A percentile compares a stretch with the other conserved stretches of the same genome.
Conservation (phyloP, 1,139 yeast species). For the Saccharomyces hybrid region DNA sequence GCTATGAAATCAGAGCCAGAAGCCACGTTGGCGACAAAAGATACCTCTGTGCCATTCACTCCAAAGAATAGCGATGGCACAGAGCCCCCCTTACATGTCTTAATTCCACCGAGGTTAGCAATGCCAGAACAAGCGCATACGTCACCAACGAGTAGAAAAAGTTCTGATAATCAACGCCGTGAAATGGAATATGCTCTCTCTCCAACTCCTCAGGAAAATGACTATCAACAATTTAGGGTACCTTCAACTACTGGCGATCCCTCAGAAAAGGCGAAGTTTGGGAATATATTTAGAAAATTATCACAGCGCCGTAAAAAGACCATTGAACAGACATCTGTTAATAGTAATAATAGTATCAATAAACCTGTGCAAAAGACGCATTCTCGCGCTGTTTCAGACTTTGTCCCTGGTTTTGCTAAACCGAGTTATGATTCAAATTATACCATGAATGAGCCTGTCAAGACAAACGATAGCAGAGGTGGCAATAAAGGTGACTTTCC, state of each 20-base stretch:
- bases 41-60: constrained; percentile 10
- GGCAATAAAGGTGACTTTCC: constrained; percentile 14
- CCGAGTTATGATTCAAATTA: background rate
- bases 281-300: constrained; percentile 24
- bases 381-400: constrained; percentile 34
- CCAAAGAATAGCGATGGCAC: constrained; percentile 13
- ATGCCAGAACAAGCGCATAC: constrained; percentile 65
- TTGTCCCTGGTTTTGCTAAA: constrained; percentile 22
- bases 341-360: constrained; percentile 1
- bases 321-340: constrained; percentile 4
- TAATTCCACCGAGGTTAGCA: constrained; percentile 34
- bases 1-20: constrained; percentile 4
- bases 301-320: constrained; percentile 23
- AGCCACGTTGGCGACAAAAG: background rate
- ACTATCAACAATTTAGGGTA: constrained; percentile 12
- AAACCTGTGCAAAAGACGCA: constrained; percentile 23
- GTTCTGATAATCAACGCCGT: constrained; percentile 5
- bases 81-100: constrained; percentile 19
- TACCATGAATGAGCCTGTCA: background rate
- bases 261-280: constrained; percentile 21
- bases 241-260: background rate
- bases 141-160: constrained; percentile 32
- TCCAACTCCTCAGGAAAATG: constrained; percentile 5
- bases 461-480: background rate
- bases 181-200: constrained; percentile 17